Evolutionary conservation across 768 basidiomycete genomes (phyloP).

Genomic region (Dioszegia crocea): DNA sequence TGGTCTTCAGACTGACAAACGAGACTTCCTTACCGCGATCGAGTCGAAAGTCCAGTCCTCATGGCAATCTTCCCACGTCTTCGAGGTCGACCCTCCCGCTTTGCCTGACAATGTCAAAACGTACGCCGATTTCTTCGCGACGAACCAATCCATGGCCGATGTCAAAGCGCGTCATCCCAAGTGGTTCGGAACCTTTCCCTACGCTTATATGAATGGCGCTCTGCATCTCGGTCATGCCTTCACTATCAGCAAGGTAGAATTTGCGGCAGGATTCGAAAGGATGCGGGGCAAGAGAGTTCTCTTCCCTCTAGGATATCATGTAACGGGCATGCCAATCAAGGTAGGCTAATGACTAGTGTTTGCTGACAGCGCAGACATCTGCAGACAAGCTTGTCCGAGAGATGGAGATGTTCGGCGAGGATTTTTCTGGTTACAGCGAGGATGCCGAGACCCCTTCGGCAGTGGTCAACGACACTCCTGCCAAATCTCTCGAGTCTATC

Average conservation of each 20-base stretch:
- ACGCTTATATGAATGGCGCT: constrained; percentile 97
- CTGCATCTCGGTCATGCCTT: constrained; percentile 96
- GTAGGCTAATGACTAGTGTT: constrained; percentile 54
- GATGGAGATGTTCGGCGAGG: constrained; percentile 87
- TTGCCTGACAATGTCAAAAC: constrained; percentile 54
- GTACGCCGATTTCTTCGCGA: constrained; percentile 53
- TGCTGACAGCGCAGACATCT: constrained; percentile 62
- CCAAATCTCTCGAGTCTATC: constrained; percentile 38
- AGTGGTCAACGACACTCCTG: constrained; percentile 49
- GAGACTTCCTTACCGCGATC: constrained; percentile 76
- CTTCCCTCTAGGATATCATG: constrained; percentile 97
- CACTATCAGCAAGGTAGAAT: constrained; percentile 97
- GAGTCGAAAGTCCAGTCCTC: constrained; percentile 78
- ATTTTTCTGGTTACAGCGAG: constrained; percentile 69
- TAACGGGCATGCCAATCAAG: constrained; percentile 99
- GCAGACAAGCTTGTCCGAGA: constrained; percentile 96
- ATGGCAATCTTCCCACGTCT: constrained; percentile 73
- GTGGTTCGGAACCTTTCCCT: constrained; percentile 97
- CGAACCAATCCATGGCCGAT: constrained; percentile 60
- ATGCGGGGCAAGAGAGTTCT: constrained; percentile 90
- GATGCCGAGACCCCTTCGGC: constrained; percentile 44
- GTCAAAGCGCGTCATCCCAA: constrained; percentile 77
- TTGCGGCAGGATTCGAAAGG: constrained; percentile 87
- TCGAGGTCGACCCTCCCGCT: constrained; percentile 79
- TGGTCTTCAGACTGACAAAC: constrained; percentile 74